Evolutionary conservation across 2,329 filamentous ascomycete genomes (phyloP), one percentile per base, ranked within the genome.

Genomic region (Talaromyces sp.): DNA sequence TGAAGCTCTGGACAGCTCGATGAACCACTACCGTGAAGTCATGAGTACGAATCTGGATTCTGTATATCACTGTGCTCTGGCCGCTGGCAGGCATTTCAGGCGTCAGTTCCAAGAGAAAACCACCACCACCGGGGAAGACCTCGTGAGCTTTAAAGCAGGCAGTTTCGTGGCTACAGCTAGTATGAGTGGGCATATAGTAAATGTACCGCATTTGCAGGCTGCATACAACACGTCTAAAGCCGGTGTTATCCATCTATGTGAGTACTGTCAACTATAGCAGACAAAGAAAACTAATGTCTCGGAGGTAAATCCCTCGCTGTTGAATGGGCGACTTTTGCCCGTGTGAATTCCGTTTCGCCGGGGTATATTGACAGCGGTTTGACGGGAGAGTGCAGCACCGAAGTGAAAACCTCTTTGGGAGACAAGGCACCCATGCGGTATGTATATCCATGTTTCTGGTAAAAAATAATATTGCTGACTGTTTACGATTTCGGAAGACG

Each of bases 211-310:
- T 14, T 81, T 84, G 54, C 83, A 85, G 67, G 80, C 83, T 1
- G 80, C 83, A 12, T 86, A 86, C 71, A 86, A 86, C 65, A 79
- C 78, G 7, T 81, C 79, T 33, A 86, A 86, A 69, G 83, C 84
- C 0, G 83, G 79, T 28, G 78, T 85, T 16, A 82, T 80, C 1
- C 84, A 86, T 61, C 78, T 86, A 14, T 61, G 59, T 61, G 37
- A 31, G 58, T 6, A 80, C 66, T 60, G 76, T 75, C 28, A 83
- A 66, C 0, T n/a, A n/a, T n/a, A n/a, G n/a, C n/a, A n/a, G n/a
- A n/a, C n/a, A n/a, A n/a, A n/a, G n/a, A n/a, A n/a, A n/a, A 44
- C 40, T 21, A 44, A 23, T 3, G 9, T 21, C 9, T 21, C 9
- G 9, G 5, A 48, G 44, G 44, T 16, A 28, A 48, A 48, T 48